Conservation (phyloP, 2,329 filamentous ascomycete genomes). For the Aspergillus ruber region DNA sequence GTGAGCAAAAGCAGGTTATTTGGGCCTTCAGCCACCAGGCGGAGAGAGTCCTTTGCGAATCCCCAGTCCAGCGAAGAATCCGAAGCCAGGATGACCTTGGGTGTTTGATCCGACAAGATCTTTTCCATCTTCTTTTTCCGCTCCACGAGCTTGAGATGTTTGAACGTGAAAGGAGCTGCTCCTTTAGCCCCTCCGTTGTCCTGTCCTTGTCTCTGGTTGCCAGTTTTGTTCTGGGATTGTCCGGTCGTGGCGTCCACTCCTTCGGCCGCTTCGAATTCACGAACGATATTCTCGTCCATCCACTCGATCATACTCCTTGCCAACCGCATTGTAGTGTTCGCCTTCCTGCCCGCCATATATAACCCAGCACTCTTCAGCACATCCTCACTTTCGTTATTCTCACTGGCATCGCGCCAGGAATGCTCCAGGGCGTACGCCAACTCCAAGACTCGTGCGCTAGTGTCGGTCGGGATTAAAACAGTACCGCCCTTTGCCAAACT, state of each 20-base stretch:
- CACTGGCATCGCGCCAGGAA: constrained; percentile 66
- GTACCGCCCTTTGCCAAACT: constrained; percentile 79
- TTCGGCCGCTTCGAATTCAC: constrained; percentile 71
- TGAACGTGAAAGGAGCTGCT: constrained; percentile 81
- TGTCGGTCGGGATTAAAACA: constrained; percentile 89
- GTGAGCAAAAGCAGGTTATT: constrained; percentile 84
- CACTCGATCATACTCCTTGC: constrained; percentile 95
- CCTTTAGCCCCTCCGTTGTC: constrained; percentile 37
- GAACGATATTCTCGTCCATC: constrained; percentile 95
- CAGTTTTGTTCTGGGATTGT: constrained; percentile 34
- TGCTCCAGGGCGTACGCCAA: constrained; percentile 88
- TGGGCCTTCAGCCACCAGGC: constrained; percentile 65
- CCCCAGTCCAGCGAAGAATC: constrained; percentile 92
- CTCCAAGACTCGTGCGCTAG: constrained; percentile 88
- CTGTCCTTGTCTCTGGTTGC: constrained; percentile 34
- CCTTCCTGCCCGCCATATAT: constrained; percentile 79
- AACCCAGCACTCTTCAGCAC: constrained; percentile 51
- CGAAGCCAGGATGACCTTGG: constrained; percentile 79
- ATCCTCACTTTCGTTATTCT: constrained; percentile 44
- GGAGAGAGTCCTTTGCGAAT: constrained; percentile 76
- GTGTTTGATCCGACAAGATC: constrained; percentile 49
- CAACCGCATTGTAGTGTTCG: constrained; percentile 81
- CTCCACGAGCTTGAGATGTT: constrained; percentile 75
- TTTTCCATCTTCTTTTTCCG: constrained; percentile 72
- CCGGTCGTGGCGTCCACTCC: constrained; percentile 31